Conservation (phyloP, 2,329 filamentous ascomycete species). For the Chaetomiaceae sp. region DNA sequence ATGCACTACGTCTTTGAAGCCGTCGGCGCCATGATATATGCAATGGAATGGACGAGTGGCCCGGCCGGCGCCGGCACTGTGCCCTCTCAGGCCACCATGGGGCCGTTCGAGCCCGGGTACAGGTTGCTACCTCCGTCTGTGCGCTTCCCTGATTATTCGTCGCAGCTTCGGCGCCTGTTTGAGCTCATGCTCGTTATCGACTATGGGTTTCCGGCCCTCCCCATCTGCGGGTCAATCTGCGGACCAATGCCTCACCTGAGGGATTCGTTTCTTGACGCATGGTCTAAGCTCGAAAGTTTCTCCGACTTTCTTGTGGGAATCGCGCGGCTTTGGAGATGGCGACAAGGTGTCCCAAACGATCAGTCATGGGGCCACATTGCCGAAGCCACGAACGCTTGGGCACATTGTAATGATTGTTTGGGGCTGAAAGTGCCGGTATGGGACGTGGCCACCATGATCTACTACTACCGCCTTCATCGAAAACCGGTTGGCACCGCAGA, state of each 20-base stretch:
- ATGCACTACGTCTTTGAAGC: not conserved
- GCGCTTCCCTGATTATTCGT: not conserved
- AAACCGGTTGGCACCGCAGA: not conserved
- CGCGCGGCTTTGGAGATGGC: not conserved
- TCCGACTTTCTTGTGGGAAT: not conserved
- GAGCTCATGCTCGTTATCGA: conserved; percentile 5
- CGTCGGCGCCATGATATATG: conserved; percentile 1
- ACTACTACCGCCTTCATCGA: conserved; percentile 13
- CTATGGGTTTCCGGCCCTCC: conserved; percentile 1
- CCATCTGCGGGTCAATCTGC: not conserved
- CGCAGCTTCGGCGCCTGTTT: not conserved
- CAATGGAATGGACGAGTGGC: conserved; percentile 4
- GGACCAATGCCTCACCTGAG: not conserved
- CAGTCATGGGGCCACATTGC: not conserved
- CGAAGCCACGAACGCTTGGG: not conserved
- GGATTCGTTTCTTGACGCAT: not conserved
- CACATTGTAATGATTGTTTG: not conserved
- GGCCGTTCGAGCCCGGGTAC: not conserved
- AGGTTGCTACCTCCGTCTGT: not conserved
- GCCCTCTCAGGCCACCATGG: not conserved
- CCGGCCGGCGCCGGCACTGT: not conserved
- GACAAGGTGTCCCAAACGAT: not conserved
- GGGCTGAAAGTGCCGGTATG: conserved; percentile 1
- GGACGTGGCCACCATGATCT: conserved; percentile 9
- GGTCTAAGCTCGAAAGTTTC: not conserved